These are phyloP conservation scores for Amoebophrya sp. DNA, from an alignment of 169 alveolate species.

Conservation along the genomic window DNA sequence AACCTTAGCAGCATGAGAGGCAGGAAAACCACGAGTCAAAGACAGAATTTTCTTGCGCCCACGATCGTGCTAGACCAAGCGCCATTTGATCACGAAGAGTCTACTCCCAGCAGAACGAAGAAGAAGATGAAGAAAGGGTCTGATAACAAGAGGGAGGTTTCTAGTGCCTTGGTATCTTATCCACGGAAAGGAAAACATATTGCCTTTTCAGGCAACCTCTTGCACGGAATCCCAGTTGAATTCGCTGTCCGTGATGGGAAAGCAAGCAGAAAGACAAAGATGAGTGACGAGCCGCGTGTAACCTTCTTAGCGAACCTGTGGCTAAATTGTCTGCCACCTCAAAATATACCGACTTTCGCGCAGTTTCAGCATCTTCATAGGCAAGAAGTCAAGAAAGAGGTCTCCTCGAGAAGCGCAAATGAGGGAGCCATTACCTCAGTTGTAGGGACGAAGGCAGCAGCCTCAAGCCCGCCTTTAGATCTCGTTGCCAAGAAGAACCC, in stretches of 20 bases:
- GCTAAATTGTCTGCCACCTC: not conserved
- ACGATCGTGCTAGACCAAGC: not conserved
- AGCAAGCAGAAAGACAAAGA: not conserved
- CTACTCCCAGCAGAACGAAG: no score
- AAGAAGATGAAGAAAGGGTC: no score
- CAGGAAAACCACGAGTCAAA: no score
- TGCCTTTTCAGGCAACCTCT: not conserved
- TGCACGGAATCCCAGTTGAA: not conserved
- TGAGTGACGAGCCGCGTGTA: not conserved
- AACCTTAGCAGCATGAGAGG: no score
- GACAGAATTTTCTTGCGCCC: not conserved
- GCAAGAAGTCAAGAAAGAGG: not conserved
- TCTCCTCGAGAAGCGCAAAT: not conserved
- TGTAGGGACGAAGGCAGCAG: not conserved
- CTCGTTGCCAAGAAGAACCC: not conserved
- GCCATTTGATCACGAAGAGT: not conserved
- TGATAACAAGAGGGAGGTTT: no score
- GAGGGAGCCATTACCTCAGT: not conserved
- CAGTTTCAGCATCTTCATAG: no score
- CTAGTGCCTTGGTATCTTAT: not conserved
- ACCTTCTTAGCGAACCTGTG: not conserved
- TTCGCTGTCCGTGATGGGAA: not conserved
- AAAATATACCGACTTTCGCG: not conserved
- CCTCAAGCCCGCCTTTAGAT: not conserved
- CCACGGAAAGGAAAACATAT: not conserved